Base-by-base conservation (phyloP, 169 alveolate genomes). In the Miamiensis avidus region DNA sequence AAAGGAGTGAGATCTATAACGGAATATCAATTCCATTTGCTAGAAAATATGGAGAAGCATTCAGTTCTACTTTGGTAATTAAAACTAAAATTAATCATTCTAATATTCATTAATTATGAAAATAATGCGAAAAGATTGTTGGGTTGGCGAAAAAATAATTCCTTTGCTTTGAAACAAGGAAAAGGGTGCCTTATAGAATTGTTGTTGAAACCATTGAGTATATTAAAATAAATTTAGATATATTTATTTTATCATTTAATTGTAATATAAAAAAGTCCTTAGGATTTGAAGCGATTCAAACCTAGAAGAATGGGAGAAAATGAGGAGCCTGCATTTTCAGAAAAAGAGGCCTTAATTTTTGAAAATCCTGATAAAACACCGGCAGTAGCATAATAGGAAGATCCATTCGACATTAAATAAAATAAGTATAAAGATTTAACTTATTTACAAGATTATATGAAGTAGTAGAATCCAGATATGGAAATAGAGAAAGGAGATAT, bases 151-250 rank as follows among this genome's bases (percentile, higher is more conserved):
- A 4, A 11, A 49, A 49, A 4, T 49, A 49, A 49, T 49, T 49
- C 20, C 4, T 49, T 28, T 84, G 91, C 34, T 93, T 93, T 83
- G 89, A 93, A 78, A 95, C 96, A 1, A 95, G 92, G 77, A 89
- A 83, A 88, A 82, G 97, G 72, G 93, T 92, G n/a, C 97, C 96
- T 25, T 82, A 92, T 31, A 91, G 90, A 84, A 82, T 94, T 0
- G 95, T 93, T 0, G 91, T 91, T 77, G 97, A 94, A 79, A 90
- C 94, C 27, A 88, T 94, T 0, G 89, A 82, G 89, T 82, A 82
- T 74, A 30, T 74, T 30, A 77, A 65, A 69, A 31, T 16, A 0
- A 31, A 49, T 82, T 30, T 25, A n/a, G 20, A n/a, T 30, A 31
- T 29, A 82, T 73, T 28, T 30, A 31, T n/a, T 69, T 72, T 25